Evolutionary conservation across 2,329 filamentous ascomycete species (phyloP).

Genomic region (Claviceps sp.): DNA sequence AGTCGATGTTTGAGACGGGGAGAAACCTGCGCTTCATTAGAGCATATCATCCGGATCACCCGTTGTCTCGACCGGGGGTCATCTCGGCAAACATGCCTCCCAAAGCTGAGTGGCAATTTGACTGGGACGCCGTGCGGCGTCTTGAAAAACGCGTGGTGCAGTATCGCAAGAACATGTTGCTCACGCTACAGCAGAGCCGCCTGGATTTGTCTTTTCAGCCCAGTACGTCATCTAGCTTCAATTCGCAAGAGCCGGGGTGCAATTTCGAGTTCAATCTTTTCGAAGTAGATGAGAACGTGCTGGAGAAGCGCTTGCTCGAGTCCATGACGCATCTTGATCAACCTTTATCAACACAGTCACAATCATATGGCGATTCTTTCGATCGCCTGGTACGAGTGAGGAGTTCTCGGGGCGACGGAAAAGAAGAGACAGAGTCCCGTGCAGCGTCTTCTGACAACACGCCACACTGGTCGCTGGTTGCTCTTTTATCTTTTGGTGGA

Average conservation of each 20-base stretch:
- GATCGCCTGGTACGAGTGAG: slow-evolving; percentile 25
- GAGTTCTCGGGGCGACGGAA: slow-evolving; percentile 19
- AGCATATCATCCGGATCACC: slow-evolving; percentile 56
- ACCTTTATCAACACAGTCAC: slow-evolving; percentile 13
- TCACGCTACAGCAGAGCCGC: slow-evolving; percentile 10
- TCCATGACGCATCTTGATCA: slow-evolving; percentile 34
- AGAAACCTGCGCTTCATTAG: slow-evolving; percentile 62
- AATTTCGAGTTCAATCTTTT: slow-evolving; percentile 29
- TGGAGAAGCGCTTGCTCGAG: slow-evolving; percentile 33
- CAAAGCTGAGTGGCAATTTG: slow-evolving; percentile 52
- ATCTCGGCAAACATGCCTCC: slow-evolving; percentile 38
- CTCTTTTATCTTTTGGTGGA: slow-evolving; percentile 63
- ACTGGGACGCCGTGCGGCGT: slow-evolving; percentile 53
- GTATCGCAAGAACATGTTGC: slow-evolving; percentile 19
- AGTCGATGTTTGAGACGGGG: slow-evolving; percentile 66
- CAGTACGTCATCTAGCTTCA: background rate
- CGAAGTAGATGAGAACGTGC: slow-evolving; percentile 30
- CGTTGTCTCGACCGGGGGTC: slow-evolving; percentile 42
- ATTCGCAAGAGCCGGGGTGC: slow-evolving; percentile 5
- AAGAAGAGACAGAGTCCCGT: background rate
- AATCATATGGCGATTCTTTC: slow-evolving; percentile 21
- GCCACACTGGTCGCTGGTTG: slow-evolving; percentile 46
- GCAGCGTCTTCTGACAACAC: slow-evolving; percentile 21
- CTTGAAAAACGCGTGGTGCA: slow-evolving; percentile 45
- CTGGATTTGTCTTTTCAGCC: background rate